A percentile compares a stretch with the other conserved stretches of the same genome.
Evolutionary conservation across 768 basidiomycete species (phyloP).

Genomic region (Suillus variegatus): DNA sequence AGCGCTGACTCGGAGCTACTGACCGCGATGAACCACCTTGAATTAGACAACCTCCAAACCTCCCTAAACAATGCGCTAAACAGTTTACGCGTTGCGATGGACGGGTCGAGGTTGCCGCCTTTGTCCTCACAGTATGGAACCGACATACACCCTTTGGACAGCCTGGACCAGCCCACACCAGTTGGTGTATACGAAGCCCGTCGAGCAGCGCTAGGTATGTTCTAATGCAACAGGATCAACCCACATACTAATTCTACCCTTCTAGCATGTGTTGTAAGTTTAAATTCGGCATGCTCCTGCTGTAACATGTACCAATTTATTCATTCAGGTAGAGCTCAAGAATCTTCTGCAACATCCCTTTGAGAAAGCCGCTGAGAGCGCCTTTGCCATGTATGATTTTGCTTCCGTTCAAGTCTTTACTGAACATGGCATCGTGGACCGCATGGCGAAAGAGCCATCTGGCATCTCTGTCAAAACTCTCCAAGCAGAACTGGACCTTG

Average conservation of each 20-base stretch:
- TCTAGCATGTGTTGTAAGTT: background rate
- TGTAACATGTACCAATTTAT: background rate
- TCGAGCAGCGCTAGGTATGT: constrained; percentile 2
- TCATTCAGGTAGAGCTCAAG: constrained; percentile 1
- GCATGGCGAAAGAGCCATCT: constrained; percentile 14
- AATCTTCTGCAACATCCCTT: constrained; percentile 7
- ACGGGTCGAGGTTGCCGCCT: background rate
- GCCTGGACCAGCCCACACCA: background rate
- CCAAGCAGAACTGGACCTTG: constrained; percentile 17
- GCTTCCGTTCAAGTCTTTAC: constrained; percentile 18
- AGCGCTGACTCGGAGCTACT: background rate
- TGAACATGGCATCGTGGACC: constrained; percentile 19
- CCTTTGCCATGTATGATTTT: constrained; percentile 20
- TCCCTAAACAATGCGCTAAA: constrained; percentile 1
- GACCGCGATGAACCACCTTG: background rate
- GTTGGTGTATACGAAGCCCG: constrained; percentile 4
- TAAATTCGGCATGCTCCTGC: background rate
- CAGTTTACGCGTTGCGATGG: background rate
- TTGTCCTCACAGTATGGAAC: background rate
- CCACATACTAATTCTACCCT: background rate
- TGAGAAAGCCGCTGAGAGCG: background rate
- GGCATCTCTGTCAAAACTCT: constrained; percentile 18
- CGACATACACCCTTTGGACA: constrained; percentile 3
- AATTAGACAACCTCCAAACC: background rate
- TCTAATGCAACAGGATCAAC: background rate